These are phyloP conservation scores for Rhodamnia rubescens DNA, from an alignment of 345 rosid genomes.

Conservation along the genomic window DNA sequence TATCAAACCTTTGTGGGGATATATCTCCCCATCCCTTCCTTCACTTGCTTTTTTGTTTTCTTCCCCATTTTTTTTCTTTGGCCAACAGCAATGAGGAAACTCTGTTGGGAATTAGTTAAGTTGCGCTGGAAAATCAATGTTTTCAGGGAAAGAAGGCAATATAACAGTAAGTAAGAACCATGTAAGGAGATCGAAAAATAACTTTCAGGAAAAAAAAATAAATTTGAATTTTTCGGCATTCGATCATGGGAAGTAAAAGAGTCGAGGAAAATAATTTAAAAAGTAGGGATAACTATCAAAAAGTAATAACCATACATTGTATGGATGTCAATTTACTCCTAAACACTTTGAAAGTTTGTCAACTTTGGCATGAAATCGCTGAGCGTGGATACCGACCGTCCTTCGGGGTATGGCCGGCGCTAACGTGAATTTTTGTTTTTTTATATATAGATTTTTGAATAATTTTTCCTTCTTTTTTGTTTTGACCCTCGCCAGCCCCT, in stretches of 20 bases:
- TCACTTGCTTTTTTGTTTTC: background rate
- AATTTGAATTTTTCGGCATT: no score
- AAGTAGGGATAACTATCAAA: no score
- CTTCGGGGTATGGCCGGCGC: no score
- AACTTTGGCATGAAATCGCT: fast-evolving
- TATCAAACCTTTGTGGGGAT: background rate
- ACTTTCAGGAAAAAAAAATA: no score
- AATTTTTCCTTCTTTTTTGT: background rate
- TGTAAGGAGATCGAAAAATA: no score
- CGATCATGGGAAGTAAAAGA: no score
- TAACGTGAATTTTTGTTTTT: no score
- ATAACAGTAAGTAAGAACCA: background rate
- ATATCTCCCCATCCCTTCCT: background rate
- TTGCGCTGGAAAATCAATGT: background rate
- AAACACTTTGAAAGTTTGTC: fast-evolving
- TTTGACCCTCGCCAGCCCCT: fast-evolving
- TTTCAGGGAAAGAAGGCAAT: background rate
- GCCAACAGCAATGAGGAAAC: background rate
- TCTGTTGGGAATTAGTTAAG: background rate
- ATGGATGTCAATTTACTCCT: fast-evolving
- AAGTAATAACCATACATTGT: no score
- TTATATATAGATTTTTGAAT: background rate
- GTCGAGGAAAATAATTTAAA: no score
- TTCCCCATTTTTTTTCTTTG: background rate
- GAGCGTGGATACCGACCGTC: no score